phyloP scores from a whole-genome alignment of 2,329 filamentous ascomycete species.

The Colletotrichum graminicola region DNA sequence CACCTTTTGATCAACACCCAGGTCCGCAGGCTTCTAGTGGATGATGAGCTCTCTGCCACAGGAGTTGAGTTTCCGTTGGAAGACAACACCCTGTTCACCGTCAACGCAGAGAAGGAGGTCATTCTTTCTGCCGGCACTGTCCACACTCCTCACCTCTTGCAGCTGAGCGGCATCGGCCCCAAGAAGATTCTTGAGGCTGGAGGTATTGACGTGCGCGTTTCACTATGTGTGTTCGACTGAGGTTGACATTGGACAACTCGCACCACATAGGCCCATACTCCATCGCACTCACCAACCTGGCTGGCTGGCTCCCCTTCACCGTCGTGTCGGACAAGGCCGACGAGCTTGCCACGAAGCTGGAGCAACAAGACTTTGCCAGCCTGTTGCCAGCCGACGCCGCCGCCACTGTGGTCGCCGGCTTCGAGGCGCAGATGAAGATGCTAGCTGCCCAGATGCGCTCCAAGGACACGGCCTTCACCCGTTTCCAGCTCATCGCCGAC shows the following conservation, averaged over 20 bases:
- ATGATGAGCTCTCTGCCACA: conserved; percentile 47
- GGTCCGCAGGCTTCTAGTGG: conserved; percentile 51
- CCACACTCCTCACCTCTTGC: conserved; percentile 56
- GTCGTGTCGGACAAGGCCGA: conserved; percentile 50
- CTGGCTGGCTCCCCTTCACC: conserved; percentile 53
- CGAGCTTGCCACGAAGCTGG: conserved; percentile 49
- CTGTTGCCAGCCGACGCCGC: conserved; percentile 50
- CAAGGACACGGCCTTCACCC: conserved; percentile 52
- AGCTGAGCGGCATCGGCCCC: conserved; percentile 59
- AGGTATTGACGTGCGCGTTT: conserved; percentile 52
- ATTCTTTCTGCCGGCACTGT: conserved; percentile 53
- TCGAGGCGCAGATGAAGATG: conserved; percentile 53
- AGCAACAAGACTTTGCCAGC: conserved; percentile 49
- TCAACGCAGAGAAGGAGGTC: conserved; percentile 50
- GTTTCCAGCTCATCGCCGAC: conserved; percentile 43
- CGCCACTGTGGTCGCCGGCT: conserved; percentile 52
- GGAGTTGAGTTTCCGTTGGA: conserved; percentile 49
- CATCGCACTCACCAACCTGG: conserved; percentile 51
- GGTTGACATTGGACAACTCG: not conserved
- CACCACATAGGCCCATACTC: conserved; percentile 46
- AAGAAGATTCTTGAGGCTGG: conserved; percentile 50
- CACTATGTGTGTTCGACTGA: not conserved
- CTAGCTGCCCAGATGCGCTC: conserved; percentile 52
- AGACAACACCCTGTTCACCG: conserved; percentile 40
- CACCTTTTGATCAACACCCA: conserved; percentile 51